Percentiles rank a stretch among this genome's conserved stretches.
phyloP scores from a whole-genome alignment of 257 asterid genomes.

The Knoxia roxburghii region DNA sequence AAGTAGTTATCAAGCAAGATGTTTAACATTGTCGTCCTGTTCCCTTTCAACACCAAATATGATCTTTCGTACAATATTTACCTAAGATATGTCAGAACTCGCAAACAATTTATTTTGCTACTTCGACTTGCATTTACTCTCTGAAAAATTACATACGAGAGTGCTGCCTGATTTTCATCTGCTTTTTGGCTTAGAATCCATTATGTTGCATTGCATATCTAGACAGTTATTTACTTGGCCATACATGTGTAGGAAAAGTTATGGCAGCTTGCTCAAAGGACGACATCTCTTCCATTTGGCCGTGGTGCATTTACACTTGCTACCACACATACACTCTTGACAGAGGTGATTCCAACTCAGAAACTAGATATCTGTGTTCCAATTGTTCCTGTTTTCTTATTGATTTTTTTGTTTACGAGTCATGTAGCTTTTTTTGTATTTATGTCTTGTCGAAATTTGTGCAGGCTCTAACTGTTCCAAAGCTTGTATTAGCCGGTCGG shows the following conservation, averaged over 20 bases:
- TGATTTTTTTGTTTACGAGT: slow-evolving; percentile 8
- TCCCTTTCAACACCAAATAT: not conserved
- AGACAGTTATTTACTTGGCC: not conserved
- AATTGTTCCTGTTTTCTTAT: not conserved
- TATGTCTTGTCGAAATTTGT: slow-evolving; percentile 8
- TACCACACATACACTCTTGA: slow-evolving; percentile 79
- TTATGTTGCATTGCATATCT: not conserved
- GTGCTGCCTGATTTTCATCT: not conserved
- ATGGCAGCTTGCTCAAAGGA: slow-evolving; percentile 99
- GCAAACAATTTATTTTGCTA: not conserved
- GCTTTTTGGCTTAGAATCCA: not conserved
- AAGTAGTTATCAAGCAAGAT: not conserved
- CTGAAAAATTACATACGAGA: not conserved
- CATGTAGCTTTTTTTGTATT: not conserved
- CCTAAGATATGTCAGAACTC: not conserved
- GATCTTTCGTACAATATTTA: too few species aligned
- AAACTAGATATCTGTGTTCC: slow-evolving; percentile 4
- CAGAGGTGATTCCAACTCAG: slow-evolving; percentile 57
- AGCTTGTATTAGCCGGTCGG: slow-evolving; percentile 97
- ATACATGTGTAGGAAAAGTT: slow-evolving; percentile 59
- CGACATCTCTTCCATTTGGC: slow-evolving; percentile 95
- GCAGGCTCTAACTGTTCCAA: slow-evolving; percentile 94
- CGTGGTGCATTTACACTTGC: slow-evolving; percentile 99
- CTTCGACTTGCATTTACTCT: not conserved
- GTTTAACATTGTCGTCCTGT: too few species aligned